Percentiles rank a stretch among this genome's conserved stretches.
Conservation (phyloP, 1,139 yeast genomes). For the Blastobotrys proliferans region DNA sequence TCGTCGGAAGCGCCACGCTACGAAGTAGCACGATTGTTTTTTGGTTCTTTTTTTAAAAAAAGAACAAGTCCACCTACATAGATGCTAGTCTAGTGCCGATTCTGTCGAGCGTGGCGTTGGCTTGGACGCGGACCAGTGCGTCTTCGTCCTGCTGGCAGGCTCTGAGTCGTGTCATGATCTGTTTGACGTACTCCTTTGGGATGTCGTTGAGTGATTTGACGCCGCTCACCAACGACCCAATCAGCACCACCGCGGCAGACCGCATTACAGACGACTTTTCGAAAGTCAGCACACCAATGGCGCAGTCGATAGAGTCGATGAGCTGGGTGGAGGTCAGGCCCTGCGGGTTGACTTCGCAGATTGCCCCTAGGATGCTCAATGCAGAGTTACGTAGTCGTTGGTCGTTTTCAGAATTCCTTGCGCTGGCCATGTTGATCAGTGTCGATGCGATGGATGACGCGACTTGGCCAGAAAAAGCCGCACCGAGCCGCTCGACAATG, state of each 20-base stretch:
- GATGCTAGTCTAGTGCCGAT: slow-evolving; percentile 9
- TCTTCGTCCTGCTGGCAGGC: slow-evolving; percentile 26
- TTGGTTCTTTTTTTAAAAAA: not conserved
- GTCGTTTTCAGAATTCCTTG: slow-evolving; percentile 41
- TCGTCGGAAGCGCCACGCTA: slow-evolving; percentile 1
- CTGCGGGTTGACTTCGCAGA: slow-evolving; percentile 56
- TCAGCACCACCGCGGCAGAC: slow-evolving; percentile 67
- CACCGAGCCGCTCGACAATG: slow-evolving; percentile 49
- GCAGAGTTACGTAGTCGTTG: slow-evolving; percentile 75
- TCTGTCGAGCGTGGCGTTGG: slow-evolving; percentile 16
- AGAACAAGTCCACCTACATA: no score
- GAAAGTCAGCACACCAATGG: slow-evolving; percentile 64
- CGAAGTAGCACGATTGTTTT: not conserved
- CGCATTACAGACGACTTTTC: slow-evolving; percentile 55
- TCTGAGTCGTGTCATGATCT: slow-evolving; percentile 22
- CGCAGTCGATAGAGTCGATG: slow-evolving; percentile 64
- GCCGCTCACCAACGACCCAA: slow-evolving; percentile 58
- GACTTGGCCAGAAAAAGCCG: slow-evolving; percentile 43
- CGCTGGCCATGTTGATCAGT: slow-evolving; percentile 42
- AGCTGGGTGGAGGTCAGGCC: slow-evolving; percentile 46
- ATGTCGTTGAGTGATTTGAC: slow-evolving; percentile 22
- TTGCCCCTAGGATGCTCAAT: slow-evolving; percentile 66
- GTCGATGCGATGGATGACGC: slow-evolving; percentile 37
- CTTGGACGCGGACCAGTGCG: slow-evolving; percentile 29
- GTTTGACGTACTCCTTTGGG: slow-evolving; percentile 18